A percentile compares a stretch with the other conserved stretches of the same genome.
Conservation (phyloP, 1,139 yeast species). For the Suhomyces terraborum region DNA sequence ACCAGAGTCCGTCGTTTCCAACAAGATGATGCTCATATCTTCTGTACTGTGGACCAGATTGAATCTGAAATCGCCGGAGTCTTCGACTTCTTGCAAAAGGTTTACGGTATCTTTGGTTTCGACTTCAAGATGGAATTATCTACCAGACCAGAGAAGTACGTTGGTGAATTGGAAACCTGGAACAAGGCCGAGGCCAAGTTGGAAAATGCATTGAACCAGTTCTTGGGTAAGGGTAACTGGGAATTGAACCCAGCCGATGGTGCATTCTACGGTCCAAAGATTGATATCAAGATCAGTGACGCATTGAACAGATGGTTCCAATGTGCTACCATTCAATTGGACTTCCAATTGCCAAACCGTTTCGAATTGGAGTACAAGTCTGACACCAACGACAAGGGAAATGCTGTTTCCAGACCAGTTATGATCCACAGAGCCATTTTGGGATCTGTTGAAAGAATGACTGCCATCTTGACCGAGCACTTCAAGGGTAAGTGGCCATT, state of each 20-base stretch:
- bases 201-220: constrained; percentile 67
- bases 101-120: constrained; percentile 85
- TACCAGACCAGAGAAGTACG: constrained; percentile 90
- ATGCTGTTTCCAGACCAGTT: constrained; percentile 66
- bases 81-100: constrained; percentile 74
- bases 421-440: constrained; percentile 98
- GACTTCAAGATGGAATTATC: constrained; percentile 88
- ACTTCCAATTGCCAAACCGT: constrained; percentile 93
- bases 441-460: constrained; percentile 98
- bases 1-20: constrained; percentile 98
- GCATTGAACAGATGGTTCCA: constrained; percentile 94
- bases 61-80: constrained; percentile 77
- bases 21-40: constrained; percentile 98
- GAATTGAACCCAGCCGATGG: constrained; percentile 94
- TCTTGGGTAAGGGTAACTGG: constrained; percentile 80
- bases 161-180: constrained; percentile 89
- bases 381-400: constrained; percentile 57
- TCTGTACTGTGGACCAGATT: constrained; percentile 89
- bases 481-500: constrained; percentile 98
- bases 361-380: constrained; percentile 86
- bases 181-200: constrained; percentile 79
- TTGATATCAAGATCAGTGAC: constrained; percentile 90
- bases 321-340: constrained; percentile 97
- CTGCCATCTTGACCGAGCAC: constrained; percentile 95
- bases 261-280: constrained; percentile 98